Base-by-base conservation (phyloP, 176 grass and related monocot species). In the Oryza punctata region DNA sequence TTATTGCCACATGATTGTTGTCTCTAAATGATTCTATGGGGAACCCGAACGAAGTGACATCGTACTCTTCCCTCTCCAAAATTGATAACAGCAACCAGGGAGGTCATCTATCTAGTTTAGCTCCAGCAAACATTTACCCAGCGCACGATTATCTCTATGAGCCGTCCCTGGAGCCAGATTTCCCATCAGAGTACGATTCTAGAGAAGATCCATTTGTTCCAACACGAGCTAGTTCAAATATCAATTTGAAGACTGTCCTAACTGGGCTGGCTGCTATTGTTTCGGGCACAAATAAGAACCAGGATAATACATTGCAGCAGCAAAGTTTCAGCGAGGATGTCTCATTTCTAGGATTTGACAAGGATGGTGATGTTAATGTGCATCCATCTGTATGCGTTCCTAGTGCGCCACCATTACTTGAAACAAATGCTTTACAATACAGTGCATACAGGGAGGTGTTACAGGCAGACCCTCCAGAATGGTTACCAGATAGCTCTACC, bases 341-440 rank as follows among this genome's bases (percentile, higher is more conserved):
- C 49, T 99, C 96, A 21, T 99, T 99, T 84, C 75, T 99, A 26
- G 84, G 80, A 30, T 65, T 78, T 80, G 86, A 85, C 77, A 87
- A 81, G 11, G 86, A 96, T 85, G 93, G 96, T 13, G 87, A 86
- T 57, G 75, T 81, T 7, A 46, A 81, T 25, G 83, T 96, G 60
- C 93, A 89, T 77, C 86, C 87, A 44, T 99, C 97, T 16, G 93
- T 99, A 29, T 99, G 83, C 27, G 81, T 94, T 14, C 93, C 97
- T 25, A 96, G 91, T 68, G 97, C 93, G 16, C 97, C 91, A 1
- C 93, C 89, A 10, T 37, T 96, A 37, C 77, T 94, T 71, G 93
- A 91, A 65, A 73, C 85, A 79, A 84, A 77, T 79, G 77, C 85
- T 68, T 78, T 90, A 68, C 80, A 84, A 72, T 88, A 81, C 52